phyloP scores from a whole-genome alignment of 2,329 filamentous ascomycete species.

The Claviceps sorghi region DNA sequence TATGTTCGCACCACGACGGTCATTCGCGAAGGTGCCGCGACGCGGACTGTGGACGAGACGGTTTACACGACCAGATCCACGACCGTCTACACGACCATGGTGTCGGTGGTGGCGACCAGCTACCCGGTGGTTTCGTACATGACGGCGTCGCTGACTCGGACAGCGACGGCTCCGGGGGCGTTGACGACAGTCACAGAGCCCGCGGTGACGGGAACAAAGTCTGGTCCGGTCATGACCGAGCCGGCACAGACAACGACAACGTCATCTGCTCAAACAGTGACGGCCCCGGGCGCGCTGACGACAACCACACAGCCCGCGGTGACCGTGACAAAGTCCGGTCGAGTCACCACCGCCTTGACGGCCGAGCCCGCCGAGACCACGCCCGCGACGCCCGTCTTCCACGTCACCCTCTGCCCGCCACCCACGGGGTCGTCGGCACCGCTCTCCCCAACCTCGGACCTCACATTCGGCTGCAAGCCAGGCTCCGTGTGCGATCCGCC shows the following conservation, averaged over 20 bases:
- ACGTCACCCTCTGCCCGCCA: constrained; percentile 27
- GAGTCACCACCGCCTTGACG: too few relatives aligned
- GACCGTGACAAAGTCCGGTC: too few relatives aligned
- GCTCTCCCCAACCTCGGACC: constrained; percentile 23
- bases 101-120: constrained; percentile 7
- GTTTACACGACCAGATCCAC: constrained; percentile 5
- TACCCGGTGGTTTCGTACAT: constrained; percentile 8
- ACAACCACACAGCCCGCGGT: constrained; percentile 2
- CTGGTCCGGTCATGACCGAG: constrained; percentile 5
- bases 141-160: constrained; percentile 5
- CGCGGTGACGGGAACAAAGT: constrained; percentile 2
- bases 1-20: constrained; percentile 6
- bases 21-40: constrained; percentile 7
- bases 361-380: constrained; percentile 15
- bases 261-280: neutral
- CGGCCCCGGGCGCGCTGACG: neutral
- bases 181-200: constrained; percentile 5
- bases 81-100: constrained; percentile 6
- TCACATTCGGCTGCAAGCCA: constrained; percentile 39
- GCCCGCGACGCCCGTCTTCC: constrained; percentile 14
- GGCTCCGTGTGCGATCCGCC: constrained; percentile 38
- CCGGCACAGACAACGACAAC: constrained; percentile 5
- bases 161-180: constrained; percentile 4
- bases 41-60: constrained; percentile 8
- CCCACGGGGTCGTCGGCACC: constrained; percentile 24